Conservation (phyloP, 1,139 yeast species). For the Blastobotrys apis region DNA sequence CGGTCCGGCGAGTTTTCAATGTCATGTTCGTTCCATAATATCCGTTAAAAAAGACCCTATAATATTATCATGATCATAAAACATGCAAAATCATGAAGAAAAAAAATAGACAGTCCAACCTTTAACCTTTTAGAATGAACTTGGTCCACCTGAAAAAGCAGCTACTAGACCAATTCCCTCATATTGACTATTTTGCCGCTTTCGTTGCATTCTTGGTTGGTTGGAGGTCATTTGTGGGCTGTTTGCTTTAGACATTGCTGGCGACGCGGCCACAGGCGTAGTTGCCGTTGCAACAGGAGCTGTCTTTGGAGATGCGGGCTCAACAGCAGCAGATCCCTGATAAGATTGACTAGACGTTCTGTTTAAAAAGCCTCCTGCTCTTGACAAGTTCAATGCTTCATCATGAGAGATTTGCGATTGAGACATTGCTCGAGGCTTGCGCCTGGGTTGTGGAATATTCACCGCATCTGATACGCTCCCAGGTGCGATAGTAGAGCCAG, state of each 20-base stretch:
- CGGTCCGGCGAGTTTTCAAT: too few relatives aligned
- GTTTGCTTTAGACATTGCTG: neutral
- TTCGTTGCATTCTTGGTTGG: slow-evolving; percentile 8
- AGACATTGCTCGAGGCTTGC: slow-evolving; percentile 19
- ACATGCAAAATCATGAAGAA: neutral
- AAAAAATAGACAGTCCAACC: too few relatives aligned
- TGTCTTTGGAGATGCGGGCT: neutral
- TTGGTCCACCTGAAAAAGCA: slow-evolving; percentile 36
- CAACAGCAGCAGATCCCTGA: neutral
- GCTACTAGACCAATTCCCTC: slow-evolving; percentile 36
- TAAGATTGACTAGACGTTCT: neutral
- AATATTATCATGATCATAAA: neutral
- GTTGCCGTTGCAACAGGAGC: neutral
- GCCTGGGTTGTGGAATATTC: slow-evolving; percentile 8
- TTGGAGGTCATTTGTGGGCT: neutral
- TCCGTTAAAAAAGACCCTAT: too few relatives aligned
- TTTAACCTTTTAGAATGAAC: slow-evolving; percentile 30
- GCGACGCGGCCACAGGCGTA: neutral
- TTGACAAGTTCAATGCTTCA: slow-evolving; percentile 37
- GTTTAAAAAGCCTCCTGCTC: slow-evolving; percentile 26
- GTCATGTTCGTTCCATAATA: too few relatives aligned
- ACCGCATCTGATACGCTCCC: slow-evolving; percentile 4
- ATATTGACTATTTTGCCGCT: slow-evolving; percentile 19
- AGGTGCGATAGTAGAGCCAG: too few relatives aligned
- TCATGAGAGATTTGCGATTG: slow-evolving; percentile 32